phyloP scores from a whole-genome alignment of 2,329 filamentous ascomycete species.

The Fusarium pseudocircinatum region DNA sequence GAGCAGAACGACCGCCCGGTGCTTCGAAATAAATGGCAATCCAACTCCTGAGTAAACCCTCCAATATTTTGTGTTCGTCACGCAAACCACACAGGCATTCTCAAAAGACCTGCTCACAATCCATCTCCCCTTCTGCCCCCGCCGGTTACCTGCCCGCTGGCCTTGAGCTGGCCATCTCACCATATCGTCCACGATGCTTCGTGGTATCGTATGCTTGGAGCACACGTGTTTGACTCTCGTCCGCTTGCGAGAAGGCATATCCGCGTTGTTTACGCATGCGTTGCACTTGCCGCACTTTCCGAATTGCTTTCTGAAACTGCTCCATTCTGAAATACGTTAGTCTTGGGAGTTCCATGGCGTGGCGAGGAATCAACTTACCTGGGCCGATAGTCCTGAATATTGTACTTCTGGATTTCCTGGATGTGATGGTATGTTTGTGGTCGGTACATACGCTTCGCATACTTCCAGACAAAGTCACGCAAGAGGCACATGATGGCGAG shows the following conservation, averaged over 20 bases:
- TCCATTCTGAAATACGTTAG: conserved; percentile 78
- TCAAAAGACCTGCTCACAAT: conserved; percentile 31
- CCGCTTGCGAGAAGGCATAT: conserved; percentile 97
- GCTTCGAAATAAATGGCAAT: conserved; percentile 36
- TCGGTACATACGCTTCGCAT: conserved; percentile 95
- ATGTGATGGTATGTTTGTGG: conserved; percentile 98
- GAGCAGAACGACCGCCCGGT: conserved; percentile 17
- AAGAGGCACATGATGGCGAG: conserved; percentile 84
- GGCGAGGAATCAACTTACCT: conserved; percentile 64
- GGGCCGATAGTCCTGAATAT: conserved; percentile 97
- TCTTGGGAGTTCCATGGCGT: neutral
- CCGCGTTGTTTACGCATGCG: conserved; percentile 99
- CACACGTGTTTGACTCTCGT: conserved; percentile 94
- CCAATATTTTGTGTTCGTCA: conserved; percentile 40
- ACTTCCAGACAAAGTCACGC: conserved; percentile 96
- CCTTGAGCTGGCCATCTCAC: conserved; percentile 81
- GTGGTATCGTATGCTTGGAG: conserved; percentile 99
- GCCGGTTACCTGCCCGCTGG: conserved; percentile 40
- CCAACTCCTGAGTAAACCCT: conserved; percentile 38
- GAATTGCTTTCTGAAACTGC: conserved; percentile 99
- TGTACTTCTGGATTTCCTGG: conserved; percentile 99
- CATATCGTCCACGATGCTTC: conserved; percentile 87
- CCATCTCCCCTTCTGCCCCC: conserved; percentile 1
- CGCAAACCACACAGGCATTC: conserved; percentile 26
- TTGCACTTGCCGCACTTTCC: conserved; percentile 97